Percentiles rank a stretch among this genome's conserved stretches.
phyloP scores from a whole-genome alignment of 306 rosid genomes.

The Vigna mungo region DNA sequence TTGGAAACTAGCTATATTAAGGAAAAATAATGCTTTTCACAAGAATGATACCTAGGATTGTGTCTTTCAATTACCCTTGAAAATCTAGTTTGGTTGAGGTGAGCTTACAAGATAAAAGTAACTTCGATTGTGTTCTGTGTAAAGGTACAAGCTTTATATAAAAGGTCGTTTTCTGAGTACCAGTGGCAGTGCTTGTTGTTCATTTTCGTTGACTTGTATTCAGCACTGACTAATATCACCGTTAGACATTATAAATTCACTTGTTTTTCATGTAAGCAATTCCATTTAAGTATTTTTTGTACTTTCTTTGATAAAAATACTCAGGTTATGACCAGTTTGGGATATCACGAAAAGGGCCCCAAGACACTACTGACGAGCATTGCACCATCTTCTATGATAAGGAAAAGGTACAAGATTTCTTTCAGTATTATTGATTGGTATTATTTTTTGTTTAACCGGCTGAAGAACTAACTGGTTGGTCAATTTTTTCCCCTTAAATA shows the following conservation, averaged over 20 bases:
- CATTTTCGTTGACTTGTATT: background rate
- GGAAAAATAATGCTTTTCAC: slow-evolving; percentile 11
- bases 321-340: slow-evolving; percentile 96
- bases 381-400: slow-evolving; percentile 96
- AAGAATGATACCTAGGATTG: background rate
- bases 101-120: slow-evolving; percentile 13
- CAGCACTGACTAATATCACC: slow-evolving; percentile 11
- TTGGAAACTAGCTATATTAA: slow-evolving; percentile 10
- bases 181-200: slow-evolving; percentile 4
- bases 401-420: slow-evolving; percentile 67
- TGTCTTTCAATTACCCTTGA: slow-evolving; percentile 21
- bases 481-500: slow-evolving; percentile 36
- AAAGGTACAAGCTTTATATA: slow-evolving; percentile 12
- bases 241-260: background rate
- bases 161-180: background rate
- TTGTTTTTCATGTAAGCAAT: background rate
- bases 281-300: slow-evolving; percentile 31
- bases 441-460: slow-evolving; percentile 18
- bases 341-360: slow-evolving; percentile 81
- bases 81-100: background rate
- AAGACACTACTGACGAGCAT: slow-evolving; percentile 83
- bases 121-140: background rate
- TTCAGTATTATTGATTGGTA: slow-evolving; percentile 27
- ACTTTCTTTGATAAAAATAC: slow-evolving; percentile 27
- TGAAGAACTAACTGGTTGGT: slow-evolving; percentile 10